Evolutionary conservation across 257 asterid genomes (phyloP).

Genomic region (Lycium barbarum): DNA sequence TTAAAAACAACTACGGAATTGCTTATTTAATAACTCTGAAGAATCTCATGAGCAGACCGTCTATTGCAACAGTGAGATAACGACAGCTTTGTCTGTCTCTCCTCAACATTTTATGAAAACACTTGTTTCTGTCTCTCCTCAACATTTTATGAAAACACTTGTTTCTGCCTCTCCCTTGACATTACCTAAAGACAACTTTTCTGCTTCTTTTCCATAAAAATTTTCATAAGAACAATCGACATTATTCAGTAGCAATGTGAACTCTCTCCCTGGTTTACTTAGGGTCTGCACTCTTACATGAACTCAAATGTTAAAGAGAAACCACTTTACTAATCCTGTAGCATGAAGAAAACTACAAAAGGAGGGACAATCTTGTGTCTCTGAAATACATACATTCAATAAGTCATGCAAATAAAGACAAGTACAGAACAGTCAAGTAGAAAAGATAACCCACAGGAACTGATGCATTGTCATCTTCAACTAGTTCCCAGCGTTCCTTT

Average conservation of each 20-base stretch:
- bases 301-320: no score
- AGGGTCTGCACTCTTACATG: no score
- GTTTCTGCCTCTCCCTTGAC: neutral
- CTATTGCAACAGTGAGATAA: neutral
- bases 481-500: conserved; percentile 37
- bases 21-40: neutral
- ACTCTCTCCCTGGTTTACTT: neutral
- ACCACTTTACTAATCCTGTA: no score
- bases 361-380: neutral
- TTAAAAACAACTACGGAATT: neutral
- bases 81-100: neutral
- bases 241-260: neutral
- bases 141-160: neutral
- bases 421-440: neutral
- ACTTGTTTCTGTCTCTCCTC: neutral
- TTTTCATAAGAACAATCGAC: neutral
- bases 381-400: neutral
- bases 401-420: neutral
- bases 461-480: conserved; percentile 25
- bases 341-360: neutral
- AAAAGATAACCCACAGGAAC: conserved; percentile 13
- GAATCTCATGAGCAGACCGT: neutral
- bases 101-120: neutral
- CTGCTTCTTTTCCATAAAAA: neutral
- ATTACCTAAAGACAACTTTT: neutral